phyloP scores from a whole-genome alignment of 1,284 basidiomycete species.

The Ustilago shanxiensis region DNA sequence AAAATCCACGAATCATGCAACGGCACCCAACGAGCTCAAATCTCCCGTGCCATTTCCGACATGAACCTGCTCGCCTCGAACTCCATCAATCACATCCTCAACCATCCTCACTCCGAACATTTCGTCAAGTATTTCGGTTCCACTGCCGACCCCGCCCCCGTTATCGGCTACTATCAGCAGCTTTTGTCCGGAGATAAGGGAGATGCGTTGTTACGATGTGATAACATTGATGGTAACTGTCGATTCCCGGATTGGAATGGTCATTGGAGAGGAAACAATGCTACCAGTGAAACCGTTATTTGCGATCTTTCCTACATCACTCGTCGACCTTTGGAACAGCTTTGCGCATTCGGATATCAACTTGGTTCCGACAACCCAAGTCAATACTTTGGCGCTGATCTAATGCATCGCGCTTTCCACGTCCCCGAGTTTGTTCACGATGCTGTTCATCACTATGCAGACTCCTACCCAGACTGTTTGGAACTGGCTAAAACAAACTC shows the following conservation, averaged over 20 bases:
- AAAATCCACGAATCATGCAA: constrained; percentile 71
- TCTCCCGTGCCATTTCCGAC: constrained; percentile 68
- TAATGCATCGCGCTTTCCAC: constrained; percentile 71
- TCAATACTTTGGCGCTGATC: constrained; percentile 70
- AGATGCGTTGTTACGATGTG: constrained; percentile 66
- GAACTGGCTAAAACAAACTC: constrained; percentile 70
- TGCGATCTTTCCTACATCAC: constrained; percentile 53
- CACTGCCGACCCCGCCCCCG: constrained; percentile 57
- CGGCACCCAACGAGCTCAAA: constrained; percentile 69
- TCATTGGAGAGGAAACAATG: constrained; percentile 72
- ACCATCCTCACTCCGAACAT: constrained; percentile 68
- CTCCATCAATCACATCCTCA: constrained; percentile 68
- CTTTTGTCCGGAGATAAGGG: constrained; percentile 62
- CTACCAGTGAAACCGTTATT: constrained; percentile 71
- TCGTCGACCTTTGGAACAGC: constrained; percentile 39
- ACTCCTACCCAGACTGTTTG: constrained; percentile 65
- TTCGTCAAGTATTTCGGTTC: constrained; percentile 71
- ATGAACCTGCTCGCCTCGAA: constrained; percentile 65
- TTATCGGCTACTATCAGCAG: constrained; percentile 67
- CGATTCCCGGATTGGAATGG: constrained; percentile 69
- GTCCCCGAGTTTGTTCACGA: constrained; percentile 69
- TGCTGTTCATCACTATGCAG: constrained; percentile 70
- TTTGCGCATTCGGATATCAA: constrained; percentile 70
- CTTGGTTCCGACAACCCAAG: constrained; percentile 60
- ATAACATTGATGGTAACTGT: constrained; percentile 71